phyloP scores from a whole-genome alignment of 202 grass and related monocot species.

The Digitaria exilis region DNA sequence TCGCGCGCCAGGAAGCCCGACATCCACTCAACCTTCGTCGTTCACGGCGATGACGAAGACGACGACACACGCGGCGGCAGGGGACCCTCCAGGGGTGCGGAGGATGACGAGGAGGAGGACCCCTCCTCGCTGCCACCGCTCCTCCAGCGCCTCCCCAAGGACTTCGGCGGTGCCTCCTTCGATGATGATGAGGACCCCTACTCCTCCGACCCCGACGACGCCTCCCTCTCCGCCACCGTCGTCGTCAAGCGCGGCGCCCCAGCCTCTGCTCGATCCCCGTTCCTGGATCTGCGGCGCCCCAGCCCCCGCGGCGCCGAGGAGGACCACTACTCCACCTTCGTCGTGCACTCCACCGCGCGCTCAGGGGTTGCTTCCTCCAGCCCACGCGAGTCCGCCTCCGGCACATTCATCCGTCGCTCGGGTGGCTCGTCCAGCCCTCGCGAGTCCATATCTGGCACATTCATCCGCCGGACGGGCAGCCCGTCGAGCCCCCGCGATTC shows the following conservation, averaged over 20 bases:
- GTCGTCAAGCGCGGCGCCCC: conserved; percentile 70
- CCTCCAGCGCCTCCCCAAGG: conserved; percentile 97
- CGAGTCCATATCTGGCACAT: conserved; percentile 64
- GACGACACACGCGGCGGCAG: conserved; percentile 12
- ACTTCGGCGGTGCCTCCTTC: conserved; percentile 86
- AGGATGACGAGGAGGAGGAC: conserved; percentile 70
- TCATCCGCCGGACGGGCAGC: conserved; percentile 55
- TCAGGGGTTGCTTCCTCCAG: conserved; percentile 33
- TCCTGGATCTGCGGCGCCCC: conserved; percentile 76
- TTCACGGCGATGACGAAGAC: conserved; percentile 67
- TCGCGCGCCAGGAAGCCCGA: conserved; percentile 66
- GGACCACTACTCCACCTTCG: conserved; percentile 83
- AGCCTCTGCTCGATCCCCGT: conserved; percentile 60
- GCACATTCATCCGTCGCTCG: conserved; percentile 58
- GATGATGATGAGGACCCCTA: conserved; percentile 74
- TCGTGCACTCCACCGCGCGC: conserved; percentile 56
- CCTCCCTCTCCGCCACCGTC: conserved; percentile 66
- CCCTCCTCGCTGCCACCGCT: conserved; percentile 93
- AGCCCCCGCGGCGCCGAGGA: conserved; percentile 53
- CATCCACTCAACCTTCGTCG: conserved; percentile 85
- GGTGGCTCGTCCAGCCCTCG: conserved; percentile 45
- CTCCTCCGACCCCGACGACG: conserved; percentile 51
- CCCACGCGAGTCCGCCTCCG: conserved; percentile 47
- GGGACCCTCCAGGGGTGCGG: conserved; percentile 4
- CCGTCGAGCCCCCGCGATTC: conserved; percentile 48